phyloP scores from a whole-genome alignment of 768 basidiomycete genomes.

The Hebeloma cylindrosporum region DNA sequence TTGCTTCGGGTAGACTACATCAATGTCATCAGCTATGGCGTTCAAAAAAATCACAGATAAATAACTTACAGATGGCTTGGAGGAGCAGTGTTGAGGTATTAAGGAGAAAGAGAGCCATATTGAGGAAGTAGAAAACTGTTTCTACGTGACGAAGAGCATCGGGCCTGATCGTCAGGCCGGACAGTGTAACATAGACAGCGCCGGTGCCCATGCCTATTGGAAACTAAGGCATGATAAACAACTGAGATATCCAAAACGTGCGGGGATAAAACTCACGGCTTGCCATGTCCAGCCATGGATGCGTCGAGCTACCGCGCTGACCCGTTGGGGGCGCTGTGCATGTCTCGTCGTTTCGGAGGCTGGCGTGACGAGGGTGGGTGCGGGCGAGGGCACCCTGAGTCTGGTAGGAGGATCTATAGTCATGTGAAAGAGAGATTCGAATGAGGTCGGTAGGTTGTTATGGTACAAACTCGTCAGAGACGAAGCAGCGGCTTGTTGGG shows the following conservation, averaged over 20 bases:
- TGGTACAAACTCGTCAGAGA: no score
- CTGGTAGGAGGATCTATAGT: no score
- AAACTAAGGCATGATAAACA: conserved; percentile 31
- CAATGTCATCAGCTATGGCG: not conserved
- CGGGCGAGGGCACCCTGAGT: no score
- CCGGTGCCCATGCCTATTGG: conserved; percentile 52
- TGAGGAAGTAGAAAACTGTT: conserved; percentile 47
- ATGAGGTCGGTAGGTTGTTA: no score
- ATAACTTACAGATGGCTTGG: conserved; percentile 40
- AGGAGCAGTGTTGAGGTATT: conserved; percentile 42
- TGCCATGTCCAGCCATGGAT: conserved; percentile 55
- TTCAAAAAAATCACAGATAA: not conserved
- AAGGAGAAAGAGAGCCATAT: conserved; percentile 42
- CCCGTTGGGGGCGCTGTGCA: conserved; percentile 18
- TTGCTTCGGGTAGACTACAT: conserved; percentile 43
- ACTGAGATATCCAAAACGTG: not conserved
- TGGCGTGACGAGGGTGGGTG: no score
- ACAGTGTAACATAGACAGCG: conserved; percentile 49
- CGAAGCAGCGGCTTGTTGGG: no score
- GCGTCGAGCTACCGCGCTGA: conserved; percentile 38
- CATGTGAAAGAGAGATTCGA: no score
- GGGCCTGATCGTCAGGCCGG: conserved; percentile 37
- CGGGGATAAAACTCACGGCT: conserved; percentile 38
- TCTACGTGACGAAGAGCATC: conserved; percentile 34
- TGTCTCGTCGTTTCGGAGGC: no score